phyloP scores from a whole-genome alignment of 768 basidiomycete species.

The Trametes cinnabarina region DNA sequence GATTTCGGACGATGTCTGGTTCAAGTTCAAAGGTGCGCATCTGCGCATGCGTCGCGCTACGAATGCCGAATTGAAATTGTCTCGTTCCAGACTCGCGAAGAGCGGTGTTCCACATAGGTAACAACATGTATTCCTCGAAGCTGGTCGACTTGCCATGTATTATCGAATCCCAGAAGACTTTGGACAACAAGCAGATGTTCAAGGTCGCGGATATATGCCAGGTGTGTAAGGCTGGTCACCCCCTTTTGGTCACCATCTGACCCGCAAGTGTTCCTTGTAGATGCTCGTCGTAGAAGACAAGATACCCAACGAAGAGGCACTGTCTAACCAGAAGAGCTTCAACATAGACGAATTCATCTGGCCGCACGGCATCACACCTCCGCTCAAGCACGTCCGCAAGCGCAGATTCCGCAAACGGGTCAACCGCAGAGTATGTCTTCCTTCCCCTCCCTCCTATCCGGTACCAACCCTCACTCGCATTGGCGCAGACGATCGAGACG shows the following conservation, averaged over 20 bases:
- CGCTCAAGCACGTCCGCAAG: slow-evolving; percentile 86
- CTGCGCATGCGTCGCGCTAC: neutral
- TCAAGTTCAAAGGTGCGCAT: slow-evolving; percentile 89
- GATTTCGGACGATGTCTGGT: slow-evolving; percentile 81
- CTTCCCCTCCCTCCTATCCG: neutral
- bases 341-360: slow-evolving; percentile 96
- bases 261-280: slow-evolving; percentile 36
- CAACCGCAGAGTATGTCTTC: slow-evolving; percentile 63
- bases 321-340: slow-evolving; percentile 64
- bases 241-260: neutral
- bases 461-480: neutral
- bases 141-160: slow-evolving; percentile 95
- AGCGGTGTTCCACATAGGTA: slow-evolving; percentile 85
- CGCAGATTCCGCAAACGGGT: slow-evolving; percentile 89
- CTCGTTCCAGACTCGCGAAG: slow-evolving; percentile 73
- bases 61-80: neutral
- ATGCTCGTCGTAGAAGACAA: slow-evolving; percentile 90
- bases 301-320: slow-evolving; percentile 65
- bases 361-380: slow-evolving; percentile 95
- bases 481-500: slow-evolving; percentile 80
- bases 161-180: slow-evolving; percentile 91
- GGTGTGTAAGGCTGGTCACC: slow-evolving; percentile 49
- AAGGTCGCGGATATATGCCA: slow-evolving; percentile 99
- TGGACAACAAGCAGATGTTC: slow-evolving; percentile 97
- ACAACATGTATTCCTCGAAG: slow-evolving; percentile 81